Evolutionary conservation across 2,329 filamentous ascomycete species (phyloP), one percentile per base, ranked within the genome.

Genomic region (Arthrobotrys pseudoclavata): DNA sequence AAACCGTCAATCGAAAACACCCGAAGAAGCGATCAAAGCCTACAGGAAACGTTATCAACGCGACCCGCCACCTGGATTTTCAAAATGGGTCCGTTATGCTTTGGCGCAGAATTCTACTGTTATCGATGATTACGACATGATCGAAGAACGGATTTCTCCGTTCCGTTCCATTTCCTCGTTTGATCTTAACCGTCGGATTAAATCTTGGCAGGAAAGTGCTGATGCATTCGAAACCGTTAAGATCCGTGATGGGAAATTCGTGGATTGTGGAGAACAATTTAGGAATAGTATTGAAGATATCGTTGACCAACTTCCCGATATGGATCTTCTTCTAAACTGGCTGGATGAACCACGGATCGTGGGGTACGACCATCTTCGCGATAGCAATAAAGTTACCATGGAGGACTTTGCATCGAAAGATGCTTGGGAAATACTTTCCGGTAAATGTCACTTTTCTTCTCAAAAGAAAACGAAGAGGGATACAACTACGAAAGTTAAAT

Each of bases 51-150:
- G 86, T 20, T 87, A 88, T 69, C 78, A 75, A 0, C 80, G 84
- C 0, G 82, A 85, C 0, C 86, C 86, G 0, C 87, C 87, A 0
- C 81, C 82, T 0, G 86, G 87, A 0, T 88, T 88, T 31, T 81
- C 85, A 0, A 81, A 77, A 2, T 88, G 86, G 87, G 86, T 83
- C 22, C 79, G 83, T 0, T 87, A 84, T 57, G 86, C 86, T 0
- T 61, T 80, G 1, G 78, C 79, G 0, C 81, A 85, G 0, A 34
- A 84, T 1, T 87, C 86, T 0, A 82, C 83, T 0, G 83, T 87
- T n/a, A 86, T 88, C 34, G 86, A 88, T 70, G 85, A 87, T 1
- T 88, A 86, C 29, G 85, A 88, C 45, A 82, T 80, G 0, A 85
- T 88, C 1, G 81, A 84, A 47, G 72, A 85, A 0, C 76, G 81